Evolutionary conservation across 371 early-diverging fungal species (phyloP), one percentile per base, ranked within the genome.

Genomic region (Lichtheimia hyalospora): DNA sequence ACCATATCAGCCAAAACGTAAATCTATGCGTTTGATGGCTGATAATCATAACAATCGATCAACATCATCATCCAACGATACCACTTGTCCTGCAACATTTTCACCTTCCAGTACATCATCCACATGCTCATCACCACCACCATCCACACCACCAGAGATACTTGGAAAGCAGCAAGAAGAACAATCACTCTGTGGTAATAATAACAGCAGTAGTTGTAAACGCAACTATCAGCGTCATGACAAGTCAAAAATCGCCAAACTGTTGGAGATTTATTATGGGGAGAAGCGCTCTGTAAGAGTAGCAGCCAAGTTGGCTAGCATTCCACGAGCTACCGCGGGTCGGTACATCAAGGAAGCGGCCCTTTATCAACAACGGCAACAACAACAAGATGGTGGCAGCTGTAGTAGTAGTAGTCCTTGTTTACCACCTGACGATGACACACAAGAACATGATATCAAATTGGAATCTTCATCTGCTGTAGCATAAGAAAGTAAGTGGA

Each of bases 221-320:
- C 46, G 46, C 46, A 46, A 46, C 21, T 46, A 46, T 21, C 46
- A 46, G 10, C 46, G 46, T 5, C 46, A 46, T 46, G 46, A 46
- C 46, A 46, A 46, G 21, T 18, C 46, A 5, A 46, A 46, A 21
- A 46, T 46, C 46, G 46, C 46, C n/a, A 46, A 46, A 16, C 46
- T 46, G 3, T 21, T 46, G 46, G 46, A 46, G 46, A 46, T 46
- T 21, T 46, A 46, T 46, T 46, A 46, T 46, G 46, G n/a, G 7
- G 18, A 46, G 16, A 46, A 46, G 16, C 46, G 21, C n/a, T 46
- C 46, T 46, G 46, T 46, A 18, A 5, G 46, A 46, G 46, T 46
- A 46, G 46, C 46, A 16, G 46, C 46, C 18, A 46, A 46, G 16
- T 7, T 46, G 16, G 46, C 21, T 16, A 21, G 21, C 16, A 46